Base-by-base conservation (phyloP, 1,139 yeast species). In the Lodderomyces elongisporus region DNA sequence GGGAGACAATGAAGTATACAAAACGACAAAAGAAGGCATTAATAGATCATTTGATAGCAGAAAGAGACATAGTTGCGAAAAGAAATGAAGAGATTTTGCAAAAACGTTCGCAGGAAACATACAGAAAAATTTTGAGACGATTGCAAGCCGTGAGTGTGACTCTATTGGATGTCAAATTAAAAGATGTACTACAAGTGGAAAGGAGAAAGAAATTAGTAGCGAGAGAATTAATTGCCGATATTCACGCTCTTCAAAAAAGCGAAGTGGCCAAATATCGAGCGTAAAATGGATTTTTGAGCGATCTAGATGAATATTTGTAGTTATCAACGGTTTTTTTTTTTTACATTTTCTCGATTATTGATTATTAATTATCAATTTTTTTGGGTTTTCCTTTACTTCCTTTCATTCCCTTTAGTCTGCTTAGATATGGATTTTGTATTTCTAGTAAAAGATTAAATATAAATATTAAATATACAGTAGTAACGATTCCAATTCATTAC, bases 101-200 rank as follows among this genome's bases (percentile, higher is more conserved):
- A 17, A 43, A 43, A 8, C 43, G 46, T 26, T 42, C 60, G 21
- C 47, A 40, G 15, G 42, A 39, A 3, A 42, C 62, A 14, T 42
- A 43, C 5, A 41, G 41, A 25, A 57, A 56, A 34, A 59, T 67
- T 13, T 45, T 54, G 23, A 41, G 71, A 25, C 45, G 70, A 31
- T 43, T 67, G 28, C 66, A 67, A 37, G 49, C 56, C 4, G 73
- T 68, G 5, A 63, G 67, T 43, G 70, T 62, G 14, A 60, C 70
- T 2, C 44, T 67, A 21, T 62, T 70, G 57, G 50, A 61, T 35
- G 62, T 65, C 4, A 58, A 54, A 37, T 47, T 68, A 20, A 57
- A 53, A 32, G 66, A 66, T 37, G 61, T 63, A 10, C 47, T 75
- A 20, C 57, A 57, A 35, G 54, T 70, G 4, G 81, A 75, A 41